Percentiles rank a stretch among this genome's conserved stretches.
These are phyloP conservation scores for Aspergillus arachidicola DNA, from an alignment of 2,329 filamentous ascomycete genomes.

Conservation along the genomic window DNA sequence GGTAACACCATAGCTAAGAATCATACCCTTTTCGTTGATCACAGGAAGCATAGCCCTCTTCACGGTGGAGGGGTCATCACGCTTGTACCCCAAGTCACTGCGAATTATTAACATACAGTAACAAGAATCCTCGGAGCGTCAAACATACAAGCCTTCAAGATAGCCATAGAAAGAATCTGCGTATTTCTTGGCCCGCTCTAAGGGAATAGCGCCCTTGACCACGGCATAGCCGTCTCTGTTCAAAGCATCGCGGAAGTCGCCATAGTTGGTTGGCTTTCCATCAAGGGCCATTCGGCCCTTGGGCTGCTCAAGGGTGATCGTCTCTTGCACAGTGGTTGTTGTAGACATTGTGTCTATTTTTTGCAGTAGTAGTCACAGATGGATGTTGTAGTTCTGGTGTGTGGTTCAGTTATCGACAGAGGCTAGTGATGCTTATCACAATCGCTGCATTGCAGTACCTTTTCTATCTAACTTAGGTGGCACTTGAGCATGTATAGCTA, in stretches of 20 bases:
- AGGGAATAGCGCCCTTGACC: slow-evolving; percentile 51
- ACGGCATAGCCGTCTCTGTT: slow-evolving; percentile 48
- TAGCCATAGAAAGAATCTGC: slow-evolving; percentile 27
- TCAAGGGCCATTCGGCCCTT: slow-evolving; percentile 24
- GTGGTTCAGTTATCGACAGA: neutral
- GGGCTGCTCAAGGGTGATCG: neutral
- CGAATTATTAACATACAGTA: neutral
- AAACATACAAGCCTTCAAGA: slow-evolving; percentile 27
- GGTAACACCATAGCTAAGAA: slow-evolving; percentile 49
- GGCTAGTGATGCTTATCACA: neutral
- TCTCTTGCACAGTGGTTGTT: slow-evolving; percentile 13
- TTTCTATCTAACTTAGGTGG: neutral
- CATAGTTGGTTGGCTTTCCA: slow-evolving; percentile 20
- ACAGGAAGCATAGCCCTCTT: slow-evolving; percentile 37
- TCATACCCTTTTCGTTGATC: slow-evolving; percentile 55
- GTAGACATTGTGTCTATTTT: slow-evolving; percentile 19
- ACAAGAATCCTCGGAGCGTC: rapidly evolving
- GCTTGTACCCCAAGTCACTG: slow-evolving; percentile 39
- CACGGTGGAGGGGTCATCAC: slow-evolving; percentile 37
- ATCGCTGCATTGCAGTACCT: neutral
- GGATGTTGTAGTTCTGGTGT: neutral
- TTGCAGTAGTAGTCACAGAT: neutral
- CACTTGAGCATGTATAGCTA: neutral
- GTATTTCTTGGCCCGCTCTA: slow-evolving; percentile 39
- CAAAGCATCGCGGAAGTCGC: slow-evolving; percentile 31